A percentile compares a stretch with the other conserved stretches of the same genome.
These are phyloP conservation scores for Buxus sempervirens DNA, from an alignment of 164 flowering plant genomes.

Conservation along the genomic window DNA sequence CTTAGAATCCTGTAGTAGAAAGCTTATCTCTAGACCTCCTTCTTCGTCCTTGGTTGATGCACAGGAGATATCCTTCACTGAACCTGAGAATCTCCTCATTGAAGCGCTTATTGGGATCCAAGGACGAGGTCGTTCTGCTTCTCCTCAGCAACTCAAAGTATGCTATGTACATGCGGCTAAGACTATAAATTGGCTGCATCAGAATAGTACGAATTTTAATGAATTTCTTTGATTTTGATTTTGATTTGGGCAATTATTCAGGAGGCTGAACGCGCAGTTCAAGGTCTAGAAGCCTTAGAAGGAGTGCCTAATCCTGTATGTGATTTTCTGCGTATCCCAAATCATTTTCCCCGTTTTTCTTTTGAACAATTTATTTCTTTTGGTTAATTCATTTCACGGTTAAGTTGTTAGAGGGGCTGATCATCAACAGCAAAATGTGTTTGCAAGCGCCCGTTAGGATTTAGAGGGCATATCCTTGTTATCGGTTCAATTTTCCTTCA, in stretches of 20 bases:
- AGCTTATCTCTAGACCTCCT: background rate
- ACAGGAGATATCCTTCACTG: conserved; percentile 35
- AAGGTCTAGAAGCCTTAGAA: conserved; percentile 54
- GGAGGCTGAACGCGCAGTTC: conserved; percentile 78
- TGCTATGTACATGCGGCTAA: background rate
- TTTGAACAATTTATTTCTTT: background rate
- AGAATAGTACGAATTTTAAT: background rate
- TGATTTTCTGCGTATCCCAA: conserved; percentile 1
- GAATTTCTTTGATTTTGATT: background rate
- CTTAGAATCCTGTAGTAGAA: background rate
- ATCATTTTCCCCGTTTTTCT: background rate
- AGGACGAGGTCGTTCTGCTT: conserved; percentile 86
- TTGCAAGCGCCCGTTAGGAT: background rate
- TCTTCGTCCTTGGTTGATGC: conserved; percentile 37
- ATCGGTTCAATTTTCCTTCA: too few relatives aligned
- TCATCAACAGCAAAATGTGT: background rate
- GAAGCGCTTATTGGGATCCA: conserved; percentile 82
- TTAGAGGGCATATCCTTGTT: background rate
- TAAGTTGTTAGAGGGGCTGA: too few relatives aligned
- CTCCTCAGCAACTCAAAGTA: conserved; percentile 77
- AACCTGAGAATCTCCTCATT: conserved; percentile 55
- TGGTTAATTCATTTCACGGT: background rate
- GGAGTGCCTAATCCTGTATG: conserved; percentile 80
- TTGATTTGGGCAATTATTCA: conserved; percentile 23
- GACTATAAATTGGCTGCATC: background rate